phyloP scores from a whole-genome alignment of 257 asterid species.

The Misopates orontium region DNA sequence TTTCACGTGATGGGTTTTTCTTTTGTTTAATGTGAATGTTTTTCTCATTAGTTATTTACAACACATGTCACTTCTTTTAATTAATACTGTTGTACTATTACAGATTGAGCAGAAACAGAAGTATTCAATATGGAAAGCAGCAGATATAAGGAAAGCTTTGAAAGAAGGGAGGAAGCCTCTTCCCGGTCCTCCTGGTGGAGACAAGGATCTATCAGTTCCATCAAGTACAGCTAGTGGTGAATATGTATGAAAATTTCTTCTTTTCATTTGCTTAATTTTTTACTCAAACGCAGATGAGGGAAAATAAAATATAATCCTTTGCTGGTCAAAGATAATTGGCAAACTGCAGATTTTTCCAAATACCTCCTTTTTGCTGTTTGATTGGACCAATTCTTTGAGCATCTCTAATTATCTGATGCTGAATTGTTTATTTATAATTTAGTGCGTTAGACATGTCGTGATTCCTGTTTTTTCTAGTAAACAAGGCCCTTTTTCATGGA shows the following conservation, averaged over 20 bases:
- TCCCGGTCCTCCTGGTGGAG: slow-evolving; percentile 98
- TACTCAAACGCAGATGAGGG: background rate
- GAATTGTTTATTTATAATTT: too few species aligned
- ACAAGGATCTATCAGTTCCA: slow-evolving; percentile 38
- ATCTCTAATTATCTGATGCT: too few species aligned
- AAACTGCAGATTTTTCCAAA: too few species aligned
- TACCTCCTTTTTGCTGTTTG: too few species aligned
- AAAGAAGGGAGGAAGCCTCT: slow-evolving; percentile 94
- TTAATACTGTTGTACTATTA: slow-evolving; percentile 3
- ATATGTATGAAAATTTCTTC: slow-evolving; percentile 28
- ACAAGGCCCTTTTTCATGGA: slow-evolving; percentile 10
- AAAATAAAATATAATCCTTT: too few species aligned
- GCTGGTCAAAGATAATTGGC: too few species aligned
- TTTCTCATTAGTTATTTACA: too few species aligned
- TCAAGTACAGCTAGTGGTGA: slow-evolving; percentile 32
- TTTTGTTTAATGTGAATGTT: too few species aligned
- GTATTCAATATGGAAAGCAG: slow-evolving; percentile 99
- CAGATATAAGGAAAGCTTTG: slow-evolving; percentile 92
- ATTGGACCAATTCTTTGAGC: too few species aligned
- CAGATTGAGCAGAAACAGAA: slow-evolving; percentile 99
- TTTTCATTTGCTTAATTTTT: background rate
- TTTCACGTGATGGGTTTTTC: too few species aligned
- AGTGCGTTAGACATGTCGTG: background rate
- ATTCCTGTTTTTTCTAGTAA: slow-evolving; percentile 1
- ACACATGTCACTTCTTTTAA: background rate